Base-by-base conservation (phyloP, 768 basidiomycete genomes). In the Lentinula sp. region DNA sequence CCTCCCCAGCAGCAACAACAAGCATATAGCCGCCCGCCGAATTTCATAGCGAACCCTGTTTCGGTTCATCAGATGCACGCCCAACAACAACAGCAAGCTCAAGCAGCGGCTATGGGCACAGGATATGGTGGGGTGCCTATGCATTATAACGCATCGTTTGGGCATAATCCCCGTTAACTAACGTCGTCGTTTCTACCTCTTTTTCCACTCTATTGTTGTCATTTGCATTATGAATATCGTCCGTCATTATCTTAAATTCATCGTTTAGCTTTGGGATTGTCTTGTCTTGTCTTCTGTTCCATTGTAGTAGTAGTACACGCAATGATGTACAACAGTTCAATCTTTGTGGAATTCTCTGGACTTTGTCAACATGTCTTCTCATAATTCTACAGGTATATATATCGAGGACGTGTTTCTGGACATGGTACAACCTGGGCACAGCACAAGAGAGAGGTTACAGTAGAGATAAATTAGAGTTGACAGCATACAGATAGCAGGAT, bases 1-100 rank as follows among this genome's bases (percentile, higher is more conserved):
- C 76, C 74, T 54, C 61, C 52, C 8, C 81, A 82, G 46, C 85
- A 79, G 57, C 75, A 76, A n/a, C 83, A 77, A 59, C 80, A 80
- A 39, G 56, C 45, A 1, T 59, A 35, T 50, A 50, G 46, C 36
- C 58, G 58, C 7, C 58, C 39, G 16, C 56, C 56, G 15, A 50
- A 48, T 48, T 59, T 45, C 23, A 50, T 59, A 5, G 45, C 58
- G 20, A 59, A 59, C 13, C 45, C 45, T 10, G 58, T 50, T n/a
- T 12, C 43, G 4, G 57, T 59, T 23, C 58, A 59, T n/a, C 58
- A 49, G 18, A 49, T 59, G 49, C 57, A 56, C 15, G 13, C 32
- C 6, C 54, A 56, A 20, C 54, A 56, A 41, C 54, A 58, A 46
- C 57, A 58, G 43, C 46, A 50, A 13, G 49, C 48, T 2, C 28